These are phyloP conservation scores for Diplodia mutila DNA, from an alignment of 2,329 filamentous ascomycete genomes.

Conservation along the genomic window DNA sequence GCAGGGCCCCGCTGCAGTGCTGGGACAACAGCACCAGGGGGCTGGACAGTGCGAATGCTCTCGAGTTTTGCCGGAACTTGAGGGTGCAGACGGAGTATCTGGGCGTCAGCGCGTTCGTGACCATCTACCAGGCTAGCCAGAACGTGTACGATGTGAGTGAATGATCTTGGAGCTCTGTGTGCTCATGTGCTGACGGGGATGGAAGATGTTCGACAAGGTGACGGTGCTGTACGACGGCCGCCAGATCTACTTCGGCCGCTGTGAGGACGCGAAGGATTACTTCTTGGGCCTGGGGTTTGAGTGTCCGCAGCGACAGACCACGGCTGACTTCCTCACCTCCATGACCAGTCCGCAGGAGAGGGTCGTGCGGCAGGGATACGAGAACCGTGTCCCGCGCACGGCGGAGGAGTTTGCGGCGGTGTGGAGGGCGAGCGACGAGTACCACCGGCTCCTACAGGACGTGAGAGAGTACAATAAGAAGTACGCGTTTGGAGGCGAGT, in stretches of 20 bases:
- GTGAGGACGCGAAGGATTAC: slow-evolving; percentile 66
- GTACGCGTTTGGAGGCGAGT: slow-evolving; percentile 51
- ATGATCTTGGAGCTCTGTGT: too few species aligned
- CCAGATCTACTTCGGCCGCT: slow-evolving; percentile 72
- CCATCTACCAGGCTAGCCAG: slow-evolving; percentile 75
- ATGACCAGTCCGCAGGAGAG: slow-evolving; percentile 62
- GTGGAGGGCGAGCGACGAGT: slow-evolving; percentile 46
- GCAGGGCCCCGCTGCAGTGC: slow-evolving; percentile 65
- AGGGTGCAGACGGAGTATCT: slow-evolving; percentile 70
- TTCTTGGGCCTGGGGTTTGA: slow-evolving; percentile 74
- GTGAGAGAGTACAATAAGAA: slow-evolving; percentile 53
- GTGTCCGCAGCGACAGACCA: slow-evolving; percentile 72
- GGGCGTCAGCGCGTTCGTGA: slow-evolving; percentile 67
- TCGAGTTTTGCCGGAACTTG: slow-evolving; percentile 74
- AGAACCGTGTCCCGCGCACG: slow-evolving; percentile 52
- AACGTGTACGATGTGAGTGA: slow-evolving; percentile 61
- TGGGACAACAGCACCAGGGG: slow-evolving; percentile 82
- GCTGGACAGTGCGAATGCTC: slow-evolving; percentile 74
- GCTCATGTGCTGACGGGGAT: not conserved
- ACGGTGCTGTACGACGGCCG: slow-evolving; percentile 69
- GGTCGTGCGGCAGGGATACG: slow-evolving; percentile 49
- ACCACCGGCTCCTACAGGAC: slow-evolving; percentile 44
- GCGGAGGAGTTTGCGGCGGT: slow-evolving; percentile 57
- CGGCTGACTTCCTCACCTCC: slow-evolving; percentile 76
- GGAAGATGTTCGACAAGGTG: slow-evolving; percentile 66